Conservation (phyloP, 129 eudicot genomes). For the Artemisia tridentata region DNA sequence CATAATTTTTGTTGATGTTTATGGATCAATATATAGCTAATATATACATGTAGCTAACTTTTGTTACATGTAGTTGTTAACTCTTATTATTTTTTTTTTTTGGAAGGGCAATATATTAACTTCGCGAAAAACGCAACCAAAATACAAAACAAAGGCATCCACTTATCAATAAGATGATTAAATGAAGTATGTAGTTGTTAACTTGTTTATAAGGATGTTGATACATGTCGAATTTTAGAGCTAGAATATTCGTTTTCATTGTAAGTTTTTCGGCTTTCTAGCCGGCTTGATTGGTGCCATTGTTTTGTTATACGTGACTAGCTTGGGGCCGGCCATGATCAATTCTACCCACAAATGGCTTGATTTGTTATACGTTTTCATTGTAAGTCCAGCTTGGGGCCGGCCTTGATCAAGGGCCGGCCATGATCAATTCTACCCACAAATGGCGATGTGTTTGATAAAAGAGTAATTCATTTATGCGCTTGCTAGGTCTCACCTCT, state of each 20-base stretch:
- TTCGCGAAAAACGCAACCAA: too few relatives aligned
- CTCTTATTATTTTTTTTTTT: too few relatives aligned
- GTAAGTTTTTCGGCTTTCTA: neutral
- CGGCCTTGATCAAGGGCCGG: constrained; percentile 6
- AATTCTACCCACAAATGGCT: neutral
- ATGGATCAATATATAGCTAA: too few relatives aligned
- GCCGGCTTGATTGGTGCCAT: constrained; percentile 27
- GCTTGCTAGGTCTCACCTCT: constrained; percentile 4
- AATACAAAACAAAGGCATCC: too few relatives aligned
- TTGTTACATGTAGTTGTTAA: too few relatives aligned
- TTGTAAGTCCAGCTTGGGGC: neutral
- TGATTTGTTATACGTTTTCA: constrained; percentile 2
- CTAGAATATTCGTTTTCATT: neutral
- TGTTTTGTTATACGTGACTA: constrained; percentile 3
- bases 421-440: neutral
- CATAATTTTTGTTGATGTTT: too few relatives aligned
- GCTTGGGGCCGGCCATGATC: neutral
- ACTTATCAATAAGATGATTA: too few relatives aligned
- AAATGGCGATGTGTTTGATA: neutral
- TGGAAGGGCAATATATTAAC: too few relatives aligned
- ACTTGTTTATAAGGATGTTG: too few relatives aligned
- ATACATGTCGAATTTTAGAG: too few relatives aligned
- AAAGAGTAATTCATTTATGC: neutral
- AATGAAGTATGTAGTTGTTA: too few relatives aligned
- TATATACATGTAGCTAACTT: too few relatives aligned